Evolutionary conservation across 225 moss, liverwort and hornwort genomes (phyloP).

Genomic region (Pseudisothecium myosuroides): DNA sequence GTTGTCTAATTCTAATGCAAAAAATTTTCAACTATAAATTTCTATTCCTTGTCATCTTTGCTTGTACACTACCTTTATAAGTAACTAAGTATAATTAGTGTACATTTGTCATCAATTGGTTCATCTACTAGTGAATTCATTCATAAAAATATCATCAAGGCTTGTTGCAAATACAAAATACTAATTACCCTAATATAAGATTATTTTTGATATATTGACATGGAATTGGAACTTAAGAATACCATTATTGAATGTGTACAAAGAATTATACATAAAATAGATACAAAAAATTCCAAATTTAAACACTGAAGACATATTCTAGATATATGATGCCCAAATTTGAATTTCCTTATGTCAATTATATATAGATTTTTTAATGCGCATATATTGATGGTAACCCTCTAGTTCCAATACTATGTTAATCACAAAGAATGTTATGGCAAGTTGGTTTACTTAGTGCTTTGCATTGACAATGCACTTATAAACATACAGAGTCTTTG

Average conservation of each 20-base stretch:
- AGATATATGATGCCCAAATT: background rate
- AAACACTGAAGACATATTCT: accelerated
- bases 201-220: no score
- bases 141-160: background rate
- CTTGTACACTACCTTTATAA: accelerated
- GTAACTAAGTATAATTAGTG: background rate
- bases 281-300: background rate
- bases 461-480: background rate
- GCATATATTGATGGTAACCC: accelerated
- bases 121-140: background rate
- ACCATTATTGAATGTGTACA: background rate
- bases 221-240: background rate
- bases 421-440: background rate
- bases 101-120: background rate
- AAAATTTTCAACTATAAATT: background rate
- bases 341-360: background rate
- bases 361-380: background rate
- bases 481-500: accelerated
- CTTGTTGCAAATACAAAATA: accelerated
- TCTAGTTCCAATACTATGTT: background rate
- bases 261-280: background rate
- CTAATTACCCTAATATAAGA: background rate
- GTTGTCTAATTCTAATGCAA: background rate
- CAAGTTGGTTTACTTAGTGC: accelerated
- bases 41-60: background rate